These are phyloP conservation scores for Clavispora asparagi DNA, from an alignment of 805 yeast genomes.

Conservation along the genomic window DNA sequence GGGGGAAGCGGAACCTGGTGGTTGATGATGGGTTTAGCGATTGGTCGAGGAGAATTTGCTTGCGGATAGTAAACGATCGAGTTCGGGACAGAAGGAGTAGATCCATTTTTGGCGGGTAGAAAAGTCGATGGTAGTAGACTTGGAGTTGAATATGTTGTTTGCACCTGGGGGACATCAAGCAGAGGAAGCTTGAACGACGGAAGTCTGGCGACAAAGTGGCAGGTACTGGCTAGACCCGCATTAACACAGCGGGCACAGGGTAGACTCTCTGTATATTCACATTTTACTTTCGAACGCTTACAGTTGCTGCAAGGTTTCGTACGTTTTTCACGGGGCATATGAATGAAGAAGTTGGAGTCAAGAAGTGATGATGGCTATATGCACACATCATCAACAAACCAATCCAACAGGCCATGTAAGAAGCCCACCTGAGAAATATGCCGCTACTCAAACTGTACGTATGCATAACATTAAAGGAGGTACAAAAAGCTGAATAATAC, in stretches of 20 bases:
- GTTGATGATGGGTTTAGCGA: neutral
- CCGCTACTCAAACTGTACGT: no score
- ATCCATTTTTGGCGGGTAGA: neutral
- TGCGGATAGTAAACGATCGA: neutral
- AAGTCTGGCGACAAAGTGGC: conserved; percentile 53
- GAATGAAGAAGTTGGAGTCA: neutral
- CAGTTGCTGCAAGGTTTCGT: conserved; percentile 63
- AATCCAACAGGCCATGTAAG: neutral
- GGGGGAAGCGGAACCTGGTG: neutral
- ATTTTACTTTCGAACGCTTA: conserved; percentile 57
- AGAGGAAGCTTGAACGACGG: conserved; percentile 36
- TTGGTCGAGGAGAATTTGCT: neutral
- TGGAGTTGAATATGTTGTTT: neutral
- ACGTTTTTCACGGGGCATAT: conserved; percentile 32
- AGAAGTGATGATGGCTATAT: neutral
- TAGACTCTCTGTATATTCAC: conserved; percentile 42
- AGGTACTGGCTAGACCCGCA: conserved; percentile 40
- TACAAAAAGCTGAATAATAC: no score
- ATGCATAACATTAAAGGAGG: no score
- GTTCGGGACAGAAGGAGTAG: neutral
- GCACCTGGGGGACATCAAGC: conserved; percentile 3
- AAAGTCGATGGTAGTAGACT: neutral
- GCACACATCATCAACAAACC: neutral
- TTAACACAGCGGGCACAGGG: conserved; percentile 58
- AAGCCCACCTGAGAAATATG: no score